Percentiles rank a stretch among this genome's conserved stretches.
These are phyloP conservation scores for Cryptococcus deneoformans DNA, from an alignment of 1,284 basidiomycete genomes.

Conservation along the genomic window DNA sequence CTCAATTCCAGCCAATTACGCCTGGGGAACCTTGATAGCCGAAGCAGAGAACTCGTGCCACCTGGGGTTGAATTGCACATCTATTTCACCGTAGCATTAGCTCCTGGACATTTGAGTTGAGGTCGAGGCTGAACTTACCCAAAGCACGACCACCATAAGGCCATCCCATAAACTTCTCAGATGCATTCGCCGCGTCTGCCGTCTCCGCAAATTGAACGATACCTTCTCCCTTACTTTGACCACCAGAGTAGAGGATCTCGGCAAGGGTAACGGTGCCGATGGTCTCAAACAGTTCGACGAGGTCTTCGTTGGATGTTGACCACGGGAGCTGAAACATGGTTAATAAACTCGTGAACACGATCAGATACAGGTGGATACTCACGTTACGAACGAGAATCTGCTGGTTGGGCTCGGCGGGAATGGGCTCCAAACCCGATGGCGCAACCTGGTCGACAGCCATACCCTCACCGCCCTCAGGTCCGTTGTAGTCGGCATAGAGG, in stretches of 20 bases:
- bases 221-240: constrained; percentile 87
- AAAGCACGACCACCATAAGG: constrained; percentile 85
- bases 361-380: constrained; percentile 48
- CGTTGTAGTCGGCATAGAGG: constrained; percentile 51
- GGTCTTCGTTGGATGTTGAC: constrained; percentile 98
- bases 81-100: constrained; percentile 47
- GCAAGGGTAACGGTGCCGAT: constrained; percentile 92
- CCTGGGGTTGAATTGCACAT: constrained; percentile 86
- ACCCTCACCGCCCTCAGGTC: constrained; percentile 42
- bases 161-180: constrained; percentile 87
- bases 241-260: constrained; percentile 88
- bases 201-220: constrained; percentile 92
- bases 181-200: constrained; percentile 87
- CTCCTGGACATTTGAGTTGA: background rate
- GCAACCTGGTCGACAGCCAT: constrained; percentile 32
- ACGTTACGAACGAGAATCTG: constrained; percentile 98
- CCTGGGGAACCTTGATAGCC: constrained; percentile 60
- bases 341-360: background rate
- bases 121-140: constrained; percentile 54
- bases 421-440: constrained; percentile 31
- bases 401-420: constrained; percentile 74
- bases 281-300: constrained; percentile 97
- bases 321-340: constrained; percentile 71
- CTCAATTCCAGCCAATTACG: no score
- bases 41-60: constrained; percentile 85